These are phyloP conservation scores for Camelina hispida DNA, from an alignment of 345 rosid species.

Conservation along the genomic window DNA sequence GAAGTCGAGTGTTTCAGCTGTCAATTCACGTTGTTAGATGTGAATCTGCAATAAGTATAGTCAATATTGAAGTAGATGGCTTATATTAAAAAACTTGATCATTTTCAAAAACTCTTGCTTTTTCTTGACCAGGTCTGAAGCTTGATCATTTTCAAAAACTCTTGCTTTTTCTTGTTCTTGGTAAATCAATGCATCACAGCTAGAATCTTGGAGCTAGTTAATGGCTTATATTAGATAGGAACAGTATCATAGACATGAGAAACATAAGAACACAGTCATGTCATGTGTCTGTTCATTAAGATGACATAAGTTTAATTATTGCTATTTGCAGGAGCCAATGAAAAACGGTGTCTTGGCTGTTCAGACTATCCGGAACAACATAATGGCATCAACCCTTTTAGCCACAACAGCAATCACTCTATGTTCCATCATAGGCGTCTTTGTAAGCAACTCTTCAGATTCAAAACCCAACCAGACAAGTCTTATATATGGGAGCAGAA, in stretches of 20 bases:
- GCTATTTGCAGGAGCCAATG: conserved; percentile 70
- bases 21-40: conserved; percentile 22
- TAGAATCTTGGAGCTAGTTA: conserved; percentile 9
- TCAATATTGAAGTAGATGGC: background rate
- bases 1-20: background rate
- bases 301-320: background rate
- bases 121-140: no score
- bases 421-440: conserved; percentile 80
- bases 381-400: conserved; percentile 95
- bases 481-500: conserved; percentile 70
- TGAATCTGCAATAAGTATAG: conserved; percentile 1
- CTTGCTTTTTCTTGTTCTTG: background rate
- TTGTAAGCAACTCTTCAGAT: conserved; percentile 73
- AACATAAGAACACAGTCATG: background rate
- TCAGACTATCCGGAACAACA: conserved; percentile 92
- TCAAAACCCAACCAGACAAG: conserved; percentile 47
- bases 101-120: background rate
- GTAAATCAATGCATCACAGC: background rate
- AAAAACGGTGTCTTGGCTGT: conserved; percentile 87
- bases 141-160: background rate
- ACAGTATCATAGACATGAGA: background rate
- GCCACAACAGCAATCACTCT: conserved; percentile 95
- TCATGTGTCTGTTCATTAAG: no score
- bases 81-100: no score
- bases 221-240: background rate